Base-by-base conservation (phyloP, 1,284 basidiomycete species). In the Apiotrichum gamsii region DNA sequence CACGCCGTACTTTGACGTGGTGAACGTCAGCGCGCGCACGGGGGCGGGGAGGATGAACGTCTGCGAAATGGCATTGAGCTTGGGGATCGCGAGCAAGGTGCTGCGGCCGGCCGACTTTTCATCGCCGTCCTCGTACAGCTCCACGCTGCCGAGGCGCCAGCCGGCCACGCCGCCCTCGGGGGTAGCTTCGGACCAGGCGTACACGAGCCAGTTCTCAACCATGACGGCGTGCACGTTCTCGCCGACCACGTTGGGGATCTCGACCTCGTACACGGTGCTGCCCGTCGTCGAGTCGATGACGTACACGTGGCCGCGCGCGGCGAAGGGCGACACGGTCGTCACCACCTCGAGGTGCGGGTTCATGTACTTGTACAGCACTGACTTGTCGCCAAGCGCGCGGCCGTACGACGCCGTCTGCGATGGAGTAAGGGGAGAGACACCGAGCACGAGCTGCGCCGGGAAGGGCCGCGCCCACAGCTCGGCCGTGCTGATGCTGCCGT, bases 191-290 rank as follows among this genome's bases (percentile, higher is more conserved):
- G 64, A 53, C 64, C 72, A 94, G 43, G 84, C 78, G 71, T 90
- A 90, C 16, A 91, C 84, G 44, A 97, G 72, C 93, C 94, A 97
- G 68, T 97, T 96, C 73, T 97, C 93, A 15, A 81, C 79, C 54
- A 94, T 75, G 8, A 76, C 74, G 14, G 82, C 82, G 54, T 83
- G 79, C 10, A 91, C 21, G 52, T 72, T 33, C 66, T 74, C n/a
- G 56, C 64, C 35, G 74, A 69, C 43, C 18, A 68, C 53, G 25
- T 61, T 51, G 4, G 64, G 64, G 15, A 76, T 60, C 20, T 52
- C 46, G 16, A 77, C 77, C 41, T 80, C 77, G 67, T 90, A 90
- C 1, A 91, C 57, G 4, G 87, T 72, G 1, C 77, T 81, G 3
- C 94, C 93, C 52, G 86, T 90, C 33, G 80, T 80, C 0, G 77